These are phyloP conservation scores for Pseudogymnoascus sp. DNA, from an alignment of 2,329 filamentous ascomycete species.

Conservation along the genomic window DNA sequence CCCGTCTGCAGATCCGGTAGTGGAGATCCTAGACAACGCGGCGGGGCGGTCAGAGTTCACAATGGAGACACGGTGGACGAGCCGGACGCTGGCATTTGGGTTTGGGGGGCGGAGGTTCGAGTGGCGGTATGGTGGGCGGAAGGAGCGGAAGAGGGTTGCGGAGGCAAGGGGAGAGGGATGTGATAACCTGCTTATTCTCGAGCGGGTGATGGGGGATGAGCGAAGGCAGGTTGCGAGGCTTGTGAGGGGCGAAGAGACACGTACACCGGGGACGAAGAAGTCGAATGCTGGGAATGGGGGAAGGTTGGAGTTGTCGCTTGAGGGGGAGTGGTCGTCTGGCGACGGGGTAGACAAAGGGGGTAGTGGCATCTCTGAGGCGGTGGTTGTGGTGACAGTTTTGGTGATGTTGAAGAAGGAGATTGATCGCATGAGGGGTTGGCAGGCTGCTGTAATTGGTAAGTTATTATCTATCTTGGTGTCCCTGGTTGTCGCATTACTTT, in stretches of 20 bases:
- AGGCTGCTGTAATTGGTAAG: slow-evolving; percentile 37
- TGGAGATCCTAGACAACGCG: slow-evolving; percentile 24
- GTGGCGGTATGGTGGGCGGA: slow-evolving; percentile 45
- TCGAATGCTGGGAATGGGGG: slow-evolving; percentile 41
- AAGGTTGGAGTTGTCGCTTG: slow-evolving; percentile 37
- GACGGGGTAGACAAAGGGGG: slow-evolving; percentile 28
- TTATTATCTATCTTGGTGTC: neutral
- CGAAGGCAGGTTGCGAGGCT: slow-evolving; percentile 33
- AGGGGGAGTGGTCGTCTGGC: slow-evolving; percentile 25
- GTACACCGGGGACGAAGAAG: slow-evolving; percentile 32
- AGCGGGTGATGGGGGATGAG: slow-evolving; percentile 30
- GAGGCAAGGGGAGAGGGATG: slow-evolving; percentile 36
- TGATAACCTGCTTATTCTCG: slow-evolving; percentile 41
- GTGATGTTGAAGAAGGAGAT: slow-evolving; percentile 59
- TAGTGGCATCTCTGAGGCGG: slow-evolving; percentile 38
- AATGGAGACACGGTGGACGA: slow-evolving; percentile 30
- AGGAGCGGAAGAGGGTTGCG: slow-evolving; percentile 38
- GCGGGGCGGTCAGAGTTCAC: slow-evolving; percentile 21
- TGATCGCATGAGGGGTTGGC: slow-evolving; percentile 41
- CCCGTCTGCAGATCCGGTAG: slow-evolving; percentile 40
- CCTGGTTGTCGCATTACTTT: neutral
- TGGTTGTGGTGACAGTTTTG: slow-evolving; percentile 48
- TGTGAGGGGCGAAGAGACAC: slow-evolving; percentile 32
- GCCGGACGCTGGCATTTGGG: slow-evolving; percentile 38
- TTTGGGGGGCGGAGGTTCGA: slow-evolving; percentile 40